Conservation (phyloP, 75 land plant genomes). For the Cupressus sempervirens region DNA sequence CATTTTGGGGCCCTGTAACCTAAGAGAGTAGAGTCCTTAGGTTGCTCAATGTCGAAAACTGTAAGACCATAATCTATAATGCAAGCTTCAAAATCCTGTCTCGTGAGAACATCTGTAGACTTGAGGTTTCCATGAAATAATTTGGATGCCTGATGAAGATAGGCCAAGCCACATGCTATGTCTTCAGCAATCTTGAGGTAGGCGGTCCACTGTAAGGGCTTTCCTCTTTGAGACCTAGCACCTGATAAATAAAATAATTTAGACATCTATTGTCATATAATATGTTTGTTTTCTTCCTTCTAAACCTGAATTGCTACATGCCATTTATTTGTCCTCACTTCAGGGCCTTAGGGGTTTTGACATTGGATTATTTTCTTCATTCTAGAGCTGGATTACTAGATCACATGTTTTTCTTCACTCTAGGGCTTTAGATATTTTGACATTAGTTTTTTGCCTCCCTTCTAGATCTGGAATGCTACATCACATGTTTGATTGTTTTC, state of each 20-base stretch:
- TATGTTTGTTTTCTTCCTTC: neutral
- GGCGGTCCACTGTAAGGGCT: constrained; percentile 88
- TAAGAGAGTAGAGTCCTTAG: constrained; percentile 36
- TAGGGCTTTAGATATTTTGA: too few relatives aligned
- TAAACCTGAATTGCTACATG: neutral
- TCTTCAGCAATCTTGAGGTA: constrained; percentile 84
- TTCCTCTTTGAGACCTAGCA: constrained; percentile 51
- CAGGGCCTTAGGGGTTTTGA: neutral
- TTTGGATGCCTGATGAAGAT: constrained; percentile 58
- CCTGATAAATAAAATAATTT: constrained; percentile 19
- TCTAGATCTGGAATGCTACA: too few relatives aligned
- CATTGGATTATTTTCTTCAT: too few relatives aligned
- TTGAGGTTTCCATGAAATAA: constrained; percentile 66
- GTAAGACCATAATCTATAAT: constrained; percentile 65
- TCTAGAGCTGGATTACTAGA: too few relatives aligned
- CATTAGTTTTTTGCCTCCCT: too few relatives aligned
- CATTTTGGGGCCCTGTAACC: constrained; percentile 64
- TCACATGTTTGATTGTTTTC: too few relatives aligned
- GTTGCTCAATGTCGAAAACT: constrained; percentile 16
- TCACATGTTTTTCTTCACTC: too few relatives aligned
- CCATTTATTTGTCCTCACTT: neutral
- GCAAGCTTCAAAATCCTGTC: constrained; percentile 62
- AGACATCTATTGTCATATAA: neutral
- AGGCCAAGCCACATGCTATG: constrained; percentile 62
- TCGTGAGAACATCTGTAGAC: constrained; percentile 61